phyloP scores from a whole-genome alignment of 257 asterid species.

The Buddleja alternifolia region DNA sequence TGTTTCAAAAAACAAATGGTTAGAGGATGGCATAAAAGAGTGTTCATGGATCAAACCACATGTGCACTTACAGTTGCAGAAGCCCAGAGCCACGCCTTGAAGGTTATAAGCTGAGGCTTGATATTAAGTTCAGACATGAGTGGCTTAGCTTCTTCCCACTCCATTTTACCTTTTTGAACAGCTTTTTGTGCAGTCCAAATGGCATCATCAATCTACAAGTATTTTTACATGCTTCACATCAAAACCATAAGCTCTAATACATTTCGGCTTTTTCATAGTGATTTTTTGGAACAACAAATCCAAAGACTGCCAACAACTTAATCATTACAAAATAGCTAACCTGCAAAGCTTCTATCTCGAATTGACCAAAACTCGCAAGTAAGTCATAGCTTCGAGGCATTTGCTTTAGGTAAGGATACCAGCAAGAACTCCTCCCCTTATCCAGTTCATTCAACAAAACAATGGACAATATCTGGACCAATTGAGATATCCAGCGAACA shows the following conservation, averaged over 20 bases:
- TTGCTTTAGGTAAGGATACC: conserved; percentile 86
- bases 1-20: background rate
- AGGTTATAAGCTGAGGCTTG: conserved; percentile 58
- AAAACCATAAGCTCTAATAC: conserved; percentile 21
- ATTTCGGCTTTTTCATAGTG: background rate
- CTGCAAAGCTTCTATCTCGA: conserved; percentile 85
- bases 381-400: conserved; percentile 76
- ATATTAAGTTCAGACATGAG: conserved; percentile 61
- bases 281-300: background rate
- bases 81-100: conserved; percentile 93
- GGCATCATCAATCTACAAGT: conserved; percentile 83
- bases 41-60: background rate
- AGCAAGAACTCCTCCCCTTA: conserved; percentile 73
- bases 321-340: conserved; percentile 44
- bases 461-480: conserved; percentile 65
- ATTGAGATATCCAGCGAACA: conserved; percentile 5
- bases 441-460: conserved; percentile 78
- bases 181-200: conserved; percentile 85
- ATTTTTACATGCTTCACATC: conserved; percentile 32
- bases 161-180: conserved; percentile 52
- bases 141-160: conserved; percentile 66
- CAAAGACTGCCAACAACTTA: conserved; percentile 3
- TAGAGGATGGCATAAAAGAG: conserved; percentile 3
- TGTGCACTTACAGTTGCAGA: conserved; percentile 71
- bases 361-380: conserved; percentile 60